phyloP scores from a whole-genome alignment of 202 grass and related monocot species.

The Eragrostis tef region DNA sequence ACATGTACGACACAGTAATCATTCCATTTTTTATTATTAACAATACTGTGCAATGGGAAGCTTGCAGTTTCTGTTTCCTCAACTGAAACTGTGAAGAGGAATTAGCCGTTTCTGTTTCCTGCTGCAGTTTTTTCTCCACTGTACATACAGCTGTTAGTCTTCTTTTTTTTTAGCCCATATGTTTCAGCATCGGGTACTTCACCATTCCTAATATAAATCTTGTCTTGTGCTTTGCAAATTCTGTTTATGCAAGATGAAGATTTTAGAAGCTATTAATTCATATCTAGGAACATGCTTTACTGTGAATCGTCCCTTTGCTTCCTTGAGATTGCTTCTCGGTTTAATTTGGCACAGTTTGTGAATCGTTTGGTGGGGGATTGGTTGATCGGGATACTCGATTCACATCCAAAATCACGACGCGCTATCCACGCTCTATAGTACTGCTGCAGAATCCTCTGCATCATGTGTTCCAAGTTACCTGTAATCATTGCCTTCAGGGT shows the following conservation, averaged over 20 bases:
- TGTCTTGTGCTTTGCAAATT: slow-evolving; percentile 76
- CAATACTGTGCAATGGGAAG: slow-evolving; percentile 21
- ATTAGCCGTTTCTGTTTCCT: slow-evolving; percentile 1
- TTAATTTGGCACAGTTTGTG: not conserved
- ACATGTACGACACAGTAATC: slow-evolving; percentile 51
- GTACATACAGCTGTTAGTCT: slow-evolving; percentile 9
- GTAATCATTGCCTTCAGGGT: not conserved
- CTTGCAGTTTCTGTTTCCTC: not conserved
- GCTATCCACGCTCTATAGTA: not conserved
- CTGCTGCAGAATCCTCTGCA: not conserved
- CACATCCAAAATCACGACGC: not conserved
- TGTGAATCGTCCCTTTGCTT: no score
- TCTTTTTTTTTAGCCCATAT: not conserved
- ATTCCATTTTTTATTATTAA: slow-evolving; percentile 45
- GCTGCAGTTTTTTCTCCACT: slow-evolving; percentile 20
- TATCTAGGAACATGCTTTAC: slow-evolving; percentile 72
- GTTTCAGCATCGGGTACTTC: slow-evolving; percentile 10
- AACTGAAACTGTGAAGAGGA: not conserved
- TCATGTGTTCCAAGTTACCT: not conserved
- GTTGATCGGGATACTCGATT: not conserved
- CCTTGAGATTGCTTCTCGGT: not conserved
- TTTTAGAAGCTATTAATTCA: slow-evolving; percentile 94
- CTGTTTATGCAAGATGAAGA: slow-evolving; percentile 72
- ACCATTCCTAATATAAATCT: slow-evolving; percentile 26
- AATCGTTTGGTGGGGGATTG: slow-evolving; percentile 26